Base-by-base conservation (phyloP, 768 basidiomycete genomes). In the Multifurca ochricompacta region DNA sequence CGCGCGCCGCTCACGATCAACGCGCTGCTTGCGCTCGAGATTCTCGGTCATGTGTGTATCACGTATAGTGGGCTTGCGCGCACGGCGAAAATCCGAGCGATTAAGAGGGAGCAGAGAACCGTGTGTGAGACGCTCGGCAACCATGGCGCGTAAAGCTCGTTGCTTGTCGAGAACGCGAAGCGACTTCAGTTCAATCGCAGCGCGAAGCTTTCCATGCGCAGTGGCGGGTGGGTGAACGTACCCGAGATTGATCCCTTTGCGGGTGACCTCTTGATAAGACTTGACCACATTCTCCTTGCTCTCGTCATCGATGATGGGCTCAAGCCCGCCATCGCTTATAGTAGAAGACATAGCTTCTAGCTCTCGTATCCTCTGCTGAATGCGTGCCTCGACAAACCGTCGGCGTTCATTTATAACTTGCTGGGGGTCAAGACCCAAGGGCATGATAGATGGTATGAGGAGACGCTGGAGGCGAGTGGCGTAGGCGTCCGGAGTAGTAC, bases 151-250 rank as follows among this genome's bases (percentile, higher is more conserved):
- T 66, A 96, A 75, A 19, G 80, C 73, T n/a, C 88, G 82, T 63
- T 99, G 96, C 65, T 93, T 95, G 56, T 94, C 90, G 21, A 95
- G 77, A 21, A 98, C 77, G 9, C 84, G 81, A 7, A 99, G 79
- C 13, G 83, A 80, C 67, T 94, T 96, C 66, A 97, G 83, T 70
- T 98, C 96, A 57, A 98, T 96, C 51, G 93, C 71, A 0, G 91
- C 92, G 32, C 85, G 84, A 9, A 97, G 73, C 67, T 94, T 94
- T 34, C 87, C 88, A 56, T 88, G 85, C 1, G 81, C 78, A 18
- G 75, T 77, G n/a, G 79, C 69, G 34, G 77, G 76, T 5, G 86
- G 81, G 58, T 83, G 78, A 31, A 61, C 58, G 18, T 49, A 59
- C 2, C 58, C 59, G 18, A 78, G 52, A 34, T 59, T 74, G 59